Conservation (phyloP, 176 grass and related monocot species). For the Oryza longistaminata region DNA sequence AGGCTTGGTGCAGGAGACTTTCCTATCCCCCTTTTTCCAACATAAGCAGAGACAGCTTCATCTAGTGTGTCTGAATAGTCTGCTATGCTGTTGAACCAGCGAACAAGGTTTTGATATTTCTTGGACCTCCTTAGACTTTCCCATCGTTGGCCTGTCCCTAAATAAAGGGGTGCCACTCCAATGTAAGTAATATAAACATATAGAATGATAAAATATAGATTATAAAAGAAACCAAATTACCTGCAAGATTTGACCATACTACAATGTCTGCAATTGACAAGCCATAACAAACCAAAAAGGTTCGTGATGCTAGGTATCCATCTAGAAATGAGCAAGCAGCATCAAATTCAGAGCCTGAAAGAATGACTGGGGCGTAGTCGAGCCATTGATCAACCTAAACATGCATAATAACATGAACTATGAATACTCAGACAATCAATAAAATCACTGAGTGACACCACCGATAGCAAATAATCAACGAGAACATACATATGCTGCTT, state of each 20-base stretch:
- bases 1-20: slow-evolving; percentile 70
- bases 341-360: slow-evolving; percentile 80
- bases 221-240: slow-evolving; percentile 46
- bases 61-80: slow-evolving; percentile 56
- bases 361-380: slow-evolving; percentile 60
- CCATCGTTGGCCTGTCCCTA: slow-evolving; percentile 89
- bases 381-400: slow-evolving; percentile 93
- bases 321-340: slow-evolving; percentile 64
- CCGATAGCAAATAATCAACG: slow-evolving; percentile 4
- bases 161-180: slow-evolving; percentile 17
- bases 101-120: slow-evolving; percentile 78
- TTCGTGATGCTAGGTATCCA: slow-evolving; percentile 52
- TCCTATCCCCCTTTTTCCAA: slow-evolving; percentile 83
- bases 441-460: background rate
- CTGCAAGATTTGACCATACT: slow-evolving; percentile 81
- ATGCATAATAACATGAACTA: slow-evolving; percentile 24
- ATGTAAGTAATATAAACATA: slow-evolving; percentile 6
- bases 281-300: slow-evolving; percentile 79
- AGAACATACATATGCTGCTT: slow-evolving; percentile 64
- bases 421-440: background rate
- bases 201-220: background rate
- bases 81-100: slow-evolving; percentile 75
- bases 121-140: slow-evolving; percentile 85
- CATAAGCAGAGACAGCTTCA: slow-evolving; percentile 70
- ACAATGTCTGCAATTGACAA: slow-evolving; percentile 76